Percentiles rank a stretch among this genome's conserved stretches.
Evolutionary conservation across 2,329 filamentous ascomycete genomes (phyloP).

Genomic region (Aplosporella prunicola): DNA sequence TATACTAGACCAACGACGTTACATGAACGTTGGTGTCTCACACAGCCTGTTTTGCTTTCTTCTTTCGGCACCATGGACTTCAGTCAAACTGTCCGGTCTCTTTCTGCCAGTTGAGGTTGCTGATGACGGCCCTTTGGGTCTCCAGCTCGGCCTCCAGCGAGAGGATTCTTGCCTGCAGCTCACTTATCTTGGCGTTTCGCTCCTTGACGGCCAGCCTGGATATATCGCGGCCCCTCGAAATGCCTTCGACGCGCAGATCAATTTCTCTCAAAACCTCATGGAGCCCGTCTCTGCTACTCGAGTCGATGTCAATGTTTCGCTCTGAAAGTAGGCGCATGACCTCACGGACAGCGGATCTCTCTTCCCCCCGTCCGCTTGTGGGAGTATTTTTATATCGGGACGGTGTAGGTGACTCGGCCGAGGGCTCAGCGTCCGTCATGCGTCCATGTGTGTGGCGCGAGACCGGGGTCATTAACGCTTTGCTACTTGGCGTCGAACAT

Average conservation of each 20-base stretch:
- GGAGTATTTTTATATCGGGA: no score
- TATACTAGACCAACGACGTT: no score
- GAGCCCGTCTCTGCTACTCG: slow-evolving; percentile 15
- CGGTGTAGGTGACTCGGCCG: background rate
- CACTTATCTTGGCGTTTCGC: slow-evolving; percentile 54
- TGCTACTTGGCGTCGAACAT: slow-evolving; percentile 27
- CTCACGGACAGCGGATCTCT: slow-evolving; percentile 22
- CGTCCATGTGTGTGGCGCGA: slow-evolving; percentile 2
- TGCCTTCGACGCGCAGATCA: slow-evolving; percentile 50
- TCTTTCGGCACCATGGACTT: no score
- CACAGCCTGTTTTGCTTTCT: no score
- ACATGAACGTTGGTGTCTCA: no score
- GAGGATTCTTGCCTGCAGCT: slow-evolving; percentile 57
- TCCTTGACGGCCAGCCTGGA: slow-evolving; percentile 51
- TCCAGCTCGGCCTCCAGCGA: slow-evolving; percentile 47
- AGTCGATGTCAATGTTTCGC: slow-evolving; percentile 30
- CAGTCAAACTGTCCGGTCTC: slow-evolving; percentile 11
- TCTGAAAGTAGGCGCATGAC: slow-evolving; percentile 43
- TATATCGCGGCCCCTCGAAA: slow-evolving; percentile 56
- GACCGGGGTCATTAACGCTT: slow-evolving; percentile 2
- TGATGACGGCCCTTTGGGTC: slow-evolving; percentile 40
- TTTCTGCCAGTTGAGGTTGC: slow-evolving; percentile 26
- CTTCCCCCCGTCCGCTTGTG: slow-evolving; percentile 9
- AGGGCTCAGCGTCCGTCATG: no score
- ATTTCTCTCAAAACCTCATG: slow-evolving; percentile 32